These are phyloP conservation scores for Debaryomyces tyrocola DNA, from an alignment of 805 yeast genomes.

Conservation along the genomic window DNA sequence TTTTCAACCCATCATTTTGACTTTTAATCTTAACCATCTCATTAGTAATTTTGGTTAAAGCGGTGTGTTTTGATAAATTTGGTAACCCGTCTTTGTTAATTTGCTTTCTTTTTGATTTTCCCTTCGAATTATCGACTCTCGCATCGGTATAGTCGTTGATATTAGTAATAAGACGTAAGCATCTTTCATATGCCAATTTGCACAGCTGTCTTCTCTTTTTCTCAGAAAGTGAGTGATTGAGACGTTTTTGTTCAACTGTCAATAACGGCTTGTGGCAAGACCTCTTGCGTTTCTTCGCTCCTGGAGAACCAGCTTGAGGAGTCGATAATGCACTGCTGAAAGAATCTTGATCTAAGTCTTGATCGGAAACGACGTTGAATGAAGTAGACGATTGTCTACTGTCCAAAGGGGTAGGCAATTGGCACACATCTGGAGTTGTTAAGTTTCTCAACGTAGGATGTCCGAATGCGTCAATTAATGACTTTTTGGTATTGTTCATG, in stretches of 20 bases:
- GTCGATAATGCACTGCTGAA: constrained; percentile 2
- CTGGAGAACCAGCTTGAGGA: constrained; percentile 4
- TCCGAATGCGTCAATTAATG: constrained; percentile 33
- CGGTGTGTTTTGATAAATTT: constrained; percentile 43
- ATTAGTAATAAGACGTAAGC: constrained; percentile 39
- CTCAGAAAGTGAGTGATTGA: constrained; percentile 43
- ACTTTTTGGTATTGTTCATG: constrained; percentile 22
- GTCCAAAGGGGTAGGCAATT: constrained; percentile 35
- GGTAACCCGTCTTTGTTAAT: constrained; percentile 46
- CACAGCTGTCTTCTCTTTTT: constrained; percentile 45
- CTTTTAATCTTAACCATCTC: constrained; percentile 35
- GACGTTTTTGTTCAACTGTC: constrained; percentile 38
- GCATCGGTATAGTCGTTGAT: constrained; percentile 38
- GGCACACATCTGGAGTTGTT: constrained; percentile 13
- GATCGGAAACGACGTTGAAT: constrained; percentile 1
- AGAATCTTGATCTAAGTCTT: constrained; percentile 6
- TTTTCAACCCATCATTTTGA: constrained; percentile 33
- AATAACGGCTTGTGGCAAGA: constrained; percentile 35
- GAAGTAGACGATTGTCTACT: constrained; percentile 24
- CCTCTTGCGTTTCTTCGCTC: constrained; percentile 23
- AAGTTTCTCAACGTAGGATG: constrained; percentile 20
- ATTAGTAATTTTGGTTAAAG: constrained; percentile 38
- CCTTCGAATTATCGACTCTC: constrained; percentile 21
- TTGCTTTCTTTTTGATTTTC: constrained; percentile 37
- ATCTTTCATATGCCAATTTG: constrained; percentile 44